Conservation (phyloP, 169 alveolate species). For the Plasmodium ovale region DNA sequence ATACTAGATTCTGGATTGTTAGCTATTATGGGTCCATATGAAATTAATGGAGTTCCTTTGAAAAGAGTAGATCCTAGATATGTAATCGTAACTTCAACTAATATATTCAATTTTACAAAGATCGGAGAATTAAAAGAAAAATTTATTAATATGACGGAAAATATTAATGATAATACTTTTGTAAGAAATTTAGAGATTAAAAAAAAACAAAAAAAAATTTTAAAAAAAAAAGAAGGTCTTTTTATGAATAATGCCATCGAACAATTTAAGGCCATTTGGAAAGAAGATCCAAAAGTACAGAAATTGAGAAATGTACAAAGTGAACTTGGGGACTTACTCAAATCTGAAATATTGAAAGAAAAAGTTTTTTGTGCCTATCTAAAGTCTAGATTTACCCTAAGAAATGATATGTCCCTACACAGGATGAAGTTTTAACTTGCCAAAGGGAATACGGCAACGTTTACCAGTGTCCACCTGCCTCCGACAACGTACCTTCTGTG, state of each 20-base stretch:
- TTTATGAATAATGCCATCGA: constrained; percentile 86
- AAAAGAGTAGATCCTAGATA: constrained; percentile 97
- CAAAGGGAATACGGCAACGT: too few species aligned
- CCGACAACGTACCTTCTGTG: too few species aligned
- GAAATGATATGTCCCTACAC: constrained; percentile 94
- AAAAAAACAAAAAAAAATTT: constrained; percentile 86
- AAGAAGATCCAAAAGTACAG: constrained; percentile 41
- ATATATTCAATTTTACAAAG: constrained; percentile 87
- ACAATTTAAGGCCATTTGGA: constrained; percentile 75
- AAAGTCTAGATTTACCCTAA: constrained; percentile 92
- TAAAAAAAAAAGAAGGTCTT: constrained; percentile 84
- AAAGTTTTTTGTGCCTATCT: constrained; percentile 87
- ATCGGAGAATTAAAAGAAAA: constrained; percentile 81
- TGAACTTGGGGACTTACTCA: constrained; percentile 81
- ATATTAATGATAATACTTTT: constrained; percentile 82
- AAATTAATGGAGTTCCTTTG: constrained; percentile 97
- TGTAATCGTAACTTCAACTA: constrained; percentile 96
- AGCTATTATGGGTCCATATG: constrained; percentile 97
- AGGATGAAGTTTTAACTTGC: constrained; percentile 91
- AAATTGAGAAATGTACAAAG: constrained; percentile 82
- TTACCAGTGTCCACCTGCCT: too few species aligned
- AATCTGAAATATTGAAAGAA: constrained; percentile 81
- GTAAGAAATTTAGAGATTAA: constrained; percentile 84
- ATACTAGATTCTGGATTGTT: constrained; percentile 93
- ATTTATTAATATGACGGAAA: constrained; percentile 78